Conservation (phyloP, 2,329 filamentous ascomycete genomes). For the Ascochyta clinopodiicola region DNA sequence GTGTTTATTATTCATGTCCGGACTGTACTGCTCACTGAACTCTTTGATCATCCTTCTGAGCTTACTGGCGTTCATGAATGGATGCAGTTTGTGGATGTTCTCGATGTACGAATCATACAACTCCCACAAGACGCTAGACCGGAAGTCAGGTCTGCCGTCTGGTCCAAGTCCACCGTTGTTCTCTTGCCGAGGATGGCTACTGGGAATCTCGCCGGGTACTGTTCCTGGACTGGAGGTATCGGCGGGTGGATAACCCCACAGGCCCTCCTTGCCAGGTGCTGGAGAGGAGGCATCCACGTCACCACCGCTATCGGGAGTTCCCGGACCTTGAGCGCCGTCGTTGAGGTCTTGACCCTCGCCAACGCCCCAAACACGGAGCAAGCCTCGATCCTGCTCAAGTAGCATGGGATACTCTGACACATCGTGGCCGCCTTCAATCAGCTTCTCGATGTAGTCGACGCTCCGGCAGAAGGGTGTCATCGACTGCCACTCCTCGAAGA, state of each 20-base stretch:
- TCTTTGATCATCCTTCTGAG: slow-evolving; percentile 62
- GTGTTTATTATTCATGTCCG: slow-evolving; percentile 30
- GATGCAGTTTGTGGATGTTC: slow-evolving; percentile 69
- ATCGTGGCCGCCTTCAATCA: slow-evolving; percentile 63
- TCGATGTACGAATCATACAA: slow-evolving; percentile 64
- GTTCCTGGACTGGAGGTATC: slow-evolving; percentile 46
- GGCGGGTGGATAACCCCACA: slow-evolving; percentile 59
- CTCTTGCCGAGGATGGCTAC: slow-evolving; percentile 42
- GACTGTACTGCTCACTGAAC: slow-evolving; percentile 45
- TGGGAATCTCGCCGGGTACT: slow-evolving; percentile 21
- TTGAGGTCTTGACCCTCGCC: slow-evolving; percentile 75
- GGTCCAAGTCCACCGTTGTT: slow-evolving; percentile 58
- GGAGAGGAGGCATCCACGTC: slow-evolving; percentile 50
- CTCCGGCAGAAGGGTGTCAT: slow-evolving; percentile 63
- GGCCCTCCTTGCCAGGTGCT: slow-evolving; percentile 53
- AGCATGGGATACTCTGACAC: slow-evolving; percentile 72
- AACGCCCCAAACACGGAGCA: slow-evolving; percentile 76
- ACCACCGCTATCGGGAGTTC: slow-evolving; percentile 44
- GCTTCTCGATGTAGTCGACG: slow-evolving; percentile 31
- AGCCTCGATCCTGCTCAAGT: slow-evolving; percentile 74
- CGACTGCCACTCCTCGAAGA: slow-evolving; percentile 70
- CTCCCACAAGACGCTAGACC: slow-evolving; percentile 56
- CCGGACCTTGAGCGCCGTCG: slow-evolving; percentile 51
- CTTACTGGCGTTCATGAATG: slow-evolving; percentile 64
- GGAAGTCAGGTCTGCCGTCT: slow-evolving; percentile 62